Evolutionary conservation across 2,329 filamentous ascomycete species (phyloP).

Genomic region (Mycogone perniciosa): DNA sequence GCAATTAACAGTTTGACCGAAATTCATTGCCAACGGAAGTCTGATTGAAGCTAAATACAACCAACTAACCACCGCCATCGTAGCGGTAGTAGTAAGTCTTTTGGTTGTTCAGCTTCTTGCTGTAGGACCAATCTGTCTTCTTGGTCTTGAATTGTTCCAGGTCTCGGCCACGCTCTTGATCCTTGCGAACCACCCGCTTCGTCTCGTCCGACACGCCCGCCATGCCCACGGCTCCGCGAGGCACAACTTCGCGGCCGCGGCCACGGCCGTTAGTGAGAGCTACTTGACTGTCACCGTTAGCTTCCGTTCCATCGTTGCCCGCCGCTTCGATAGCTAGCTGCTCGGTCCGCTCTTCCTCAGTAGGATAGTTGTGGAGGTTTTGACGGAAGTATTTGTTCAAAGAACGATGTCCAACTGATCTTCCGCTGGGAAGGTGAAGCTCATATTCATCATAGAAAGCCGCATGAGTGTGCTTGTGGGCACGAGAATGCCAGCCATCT

Average conservation of each 20-base stretch:
- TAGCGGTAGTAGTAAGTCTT: constrained; percentile 52
- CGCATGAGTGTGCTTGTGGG: constrained; percentile 65
- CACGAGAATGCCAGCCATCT: constrained; percentile 77
- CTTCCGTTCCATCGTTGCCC: constrained; percentile 28
- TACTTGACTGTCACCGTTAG: constrained; percentile 28
- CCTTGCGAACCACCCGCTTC: constrained; percentile 59
- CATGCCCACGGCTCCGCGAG: constrained; percentile 71
- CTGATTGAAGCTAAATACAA: not conserved
- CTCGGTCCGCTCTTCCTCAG: constrained; percentile 66
- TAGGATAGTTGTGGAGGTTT: constrained; percentile 81
- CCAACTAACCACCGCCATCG: constrained; percentile 36
- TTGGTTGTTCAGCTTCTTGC: constrained; percentile 71
- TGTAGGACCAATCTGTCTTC: constrained; percentile 62
- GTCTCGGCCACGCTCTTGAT: constrained; percentile 64
- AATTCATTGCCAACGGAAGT: not conserved
- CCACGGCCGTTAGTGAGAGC: constrained; percentile 26
- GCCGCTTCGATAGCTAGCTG: constrained; percentile 54
- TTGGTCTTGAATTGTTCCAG: constrained; percentile 55
- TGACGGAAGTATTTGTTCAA: constrained; percentile 85
- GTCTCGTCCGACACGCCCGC: constrained; percentile 68
- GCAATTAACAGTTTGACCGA: not conserved
- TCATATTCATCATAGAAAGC: constrained; percentile 92
- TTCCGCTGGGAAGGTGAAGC: constrained; percentile 84
- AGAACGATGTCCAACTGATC: constrained; percentile 83
- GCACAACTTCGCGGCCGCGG: constrained; percentile 51